phyloP scores from a whole-genome alignment of 192 early-diverging fungal species.

The Mortierella claussenii region DNA sequence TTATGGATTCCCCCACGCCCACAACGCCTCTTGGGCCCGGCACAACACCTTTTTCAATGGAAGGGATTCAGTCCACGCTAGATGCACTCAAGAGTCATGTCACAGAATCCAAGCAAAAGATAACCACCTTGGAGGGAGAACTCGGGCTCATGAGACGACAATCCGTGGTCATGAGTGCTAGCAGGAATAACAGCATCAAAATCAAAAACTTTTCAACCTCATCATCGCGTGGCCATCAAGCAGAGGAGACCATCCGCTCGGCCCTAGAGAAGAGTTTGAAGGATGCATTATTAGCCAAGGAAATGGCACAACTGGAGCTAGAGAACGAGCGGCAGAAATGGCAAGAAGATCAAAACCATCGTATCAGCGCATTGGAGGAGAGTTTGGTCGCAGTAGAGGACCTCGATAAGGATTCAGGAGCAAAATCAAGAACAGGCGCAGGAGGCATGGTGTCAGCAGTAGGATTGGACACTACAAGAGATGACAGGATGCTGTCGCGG shows the following conservation, averaged over 20 bases:
- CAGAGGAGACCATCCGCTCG: constrained; percentile 34
- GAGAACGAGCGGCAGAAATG: constrained; percentile 48
- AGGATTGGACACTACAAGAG: constrained; percentile 4
- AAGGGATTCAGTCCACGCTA: constrained; percentile 32
- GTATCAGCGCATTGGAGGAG: constrained; percentile 38
- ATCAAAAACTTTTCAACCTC: constrained; percentile 10
- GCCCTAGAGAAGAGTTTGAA: constrained; percentile 49
- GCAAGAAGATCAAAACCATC: constrained; percentile 42
- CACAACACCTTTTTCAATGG: constrained; percentile 21
- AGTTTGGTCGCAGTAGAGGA: constrained; percentile 46
- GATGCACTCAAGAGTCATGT: constrained; percentile 41
- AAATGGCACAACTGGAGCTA: constrained; percentile 37
- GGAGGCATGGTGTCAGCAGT: constrained; percentile 16
- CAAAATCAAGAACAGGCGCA: neutral
- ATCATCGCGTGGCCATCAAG: neutral
- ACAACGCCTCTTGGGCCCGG: no score
- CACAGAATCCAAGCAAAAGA: constrained; percentile 34
- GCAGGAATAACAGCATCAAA: constrained; percentile 39
- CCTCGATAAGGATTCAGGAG: neutral
- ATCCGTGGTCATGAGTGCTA: constrained; percentile 29
- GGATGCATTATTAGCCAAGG: constrained; percentile 50
- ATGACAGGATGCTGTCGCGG: neutral
- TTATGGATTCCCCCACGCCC: neutral
- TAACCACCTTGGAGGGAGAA: constrained; percentile 41
- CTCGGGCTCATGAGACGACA: constrained; percentile 31